Percentiles rank a stretch among this genome's conserved stretches.
Evolutionary conservation across 441 rosid genomes (phyloP).

Genomic region (Populus trichocarpa): DNA sequence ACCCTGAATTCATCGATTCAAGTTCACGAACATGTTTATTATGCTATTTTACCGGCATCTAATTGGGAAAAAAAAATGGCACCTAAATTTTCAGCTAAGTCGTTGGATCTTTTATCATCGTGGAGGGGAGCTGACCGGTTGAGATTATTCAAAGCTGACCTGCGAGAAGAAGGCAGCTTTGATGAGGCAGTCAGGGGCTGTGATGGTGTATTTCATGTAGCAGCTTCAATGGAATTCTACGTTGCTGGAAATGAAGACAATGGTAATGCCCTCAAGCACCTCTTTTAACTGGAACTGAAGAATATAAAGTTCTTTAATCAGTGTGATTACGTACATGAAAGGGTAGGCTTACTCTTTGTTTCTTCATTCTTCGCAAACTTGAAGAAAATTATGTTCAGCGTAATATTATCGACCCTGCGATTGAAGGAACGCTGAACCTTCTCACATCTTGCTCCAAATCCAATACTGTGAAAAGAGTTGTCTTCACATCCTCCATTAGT

Average conservation of each 20-base stretch:
- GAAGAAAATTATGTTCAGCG: conserved; percentile 49
- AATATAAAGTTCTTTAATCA: neutral
- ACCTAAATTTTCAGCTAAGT: conserved; percentile 43
- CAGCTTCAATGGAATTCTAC: conserved; percentile 74
- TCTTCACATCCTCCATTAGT: conserved; percentile 85
- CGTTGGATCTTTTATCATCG: conserved; percentile 29
- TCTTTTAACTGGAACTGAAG: no score
- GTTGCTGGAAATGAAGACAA: conserved; percentile 25
- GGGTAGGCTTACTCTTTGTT: neutral
- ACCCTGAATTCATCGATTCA: neutral
- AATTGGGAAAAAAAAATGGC: neutral
- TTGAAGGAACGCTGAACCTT: conserved; percentile 63
- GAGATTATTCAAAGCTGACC: conserved; percentile 67
- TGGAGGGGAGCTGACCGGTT: conserved; percentile 47
- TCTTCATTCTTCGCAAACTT: conserved; percentile 11
- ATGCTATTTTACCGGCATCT: neutral
- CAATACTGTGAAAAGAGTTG: conserved; percentile 63
- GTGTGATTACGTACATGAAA: neutral
- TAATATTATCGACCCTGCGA: conserved; percentile 63
- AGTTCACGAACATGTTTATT: neutral
- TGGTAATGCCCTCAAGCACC: conserved; percentile 29
- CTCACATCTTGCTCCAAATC: conserved; percentile 68
- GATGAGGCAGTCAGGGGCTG: conserved; percentile 74
- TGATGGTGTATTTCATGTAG: conserved; percentile 82
- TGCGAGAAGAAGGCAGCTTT: conserved; percentile 69